Base-by-base conservation (phyloP, 768 basidiomycete species). In the Boletus reticulatus region DNA sequence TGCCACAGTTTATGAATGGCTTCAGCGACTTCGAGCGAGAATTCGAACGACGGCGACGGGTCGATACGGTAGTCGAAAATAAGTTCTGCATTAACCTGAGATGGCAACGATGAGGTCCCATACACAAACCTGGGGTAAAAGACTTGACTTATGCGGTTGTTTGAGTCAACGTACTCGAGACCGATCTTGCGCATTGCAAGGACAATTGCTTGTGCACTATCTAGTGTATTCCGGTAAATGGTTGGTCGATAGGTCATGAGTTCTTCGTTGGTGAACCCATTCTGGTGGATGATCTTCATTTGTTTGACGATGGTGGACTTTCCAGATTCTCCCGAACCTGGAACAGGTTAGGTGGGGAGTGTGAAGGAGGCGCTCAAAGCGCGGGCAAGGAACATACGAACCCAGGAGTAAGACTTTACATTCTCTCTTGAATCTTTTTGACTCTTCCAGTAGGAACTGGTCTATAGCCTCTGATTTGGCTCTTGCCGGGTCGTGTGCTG, bases 241-340 rank as follows among this genome's bases (percentile, higher is more conserved):
- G 87, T 86, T 0, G 85, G 81, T 19, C 88, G 79, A 75, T 84
- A 96, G 4, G 83, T 79, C 56, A 86, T 77, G 27, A 93, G 83
- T 69, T 97, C 94, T 0, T 88, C 81, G 9, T 74, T 72, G 3
- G 86, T 83, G 73, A 94, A 98, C 12, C 95, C 95, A 58, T 87
- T 85, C 70, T 96, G 91, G 70, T 98, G 91, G 47, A 98, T 94
- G 55, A 98, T 95, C 80, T 96, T 97, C 94, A 98, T 97, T 72
- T 98, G 95, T 70, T 98, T 98, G 36, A 97, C 94, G 61, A 98
- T 93, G 0, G 95, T 98, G 5, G 85, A 87, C 75, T 98, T 98
- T 7, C 95, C 96, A 1, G 89, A 92, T 76, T 96, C 94, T 64
- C 95, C 93, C 13, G 94, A 94, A 52, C 95, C 94, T 95, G 62